Evolutionary conservation across 192 early-diverging fungal genomes (phyloP), one percentile per base, ranked within the genome.

Genomic region (Pecoramyces ruminantium): DNA sequence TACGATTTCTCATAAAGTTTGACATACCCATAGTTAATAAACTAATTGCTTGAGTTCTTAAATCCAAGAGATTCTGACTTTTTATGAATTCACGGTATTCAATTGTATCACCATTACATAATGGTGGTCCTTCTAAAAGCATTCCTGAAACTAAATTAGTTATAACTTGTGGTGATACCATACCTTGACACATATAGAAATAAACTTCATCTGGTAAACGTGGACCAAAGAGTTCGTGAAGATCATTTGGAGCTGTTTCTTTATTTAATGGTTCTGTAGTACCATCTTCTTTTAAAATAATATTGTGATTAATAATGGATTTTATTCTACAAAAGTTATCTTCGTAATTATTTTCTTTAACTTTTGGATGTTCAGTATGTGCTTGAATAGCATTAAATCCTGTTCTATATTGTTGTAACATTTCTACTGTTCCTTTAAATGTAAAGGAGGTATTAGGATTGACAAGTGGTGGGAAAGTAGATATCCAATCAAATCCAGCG

Each of bases 201-300:
- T 95, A 94, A 14, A 91, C 84, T 29, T 87, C 86, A 42, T 90
- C 88, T 1, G 94, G 94, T 42, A 95, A 87, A 25, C 93, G 87
- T 83, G 92, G 93, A 13, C 94, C 94, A 83, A 95, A 92, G 30
- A 94, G 88, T 78, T 94, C 94, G 80, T 95, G 94, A 79, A 95
- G 87, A 81, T 95, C 94, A 80, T 86, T 92, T 13, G 94, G 94
- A 28, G 92, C 92, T 12, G 86, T 82, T 1, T 85, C 86, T 21
- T 80, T 78, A 80, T 90, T 89, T 82, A 95, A 86, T 38, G 94
- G 93, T 29, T 87, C 89, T 3, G 94, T 89, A 28, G 87, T 84
- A 29, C 94, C 94, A 38, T 95, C 92, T 78, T 88, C 85, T 18
- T 86, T 91, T 82, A 93, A 87, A 30, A 94, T 88, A 29, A 93